A percentile compares a stretch with the other conserved stretches of the same genome.
Conservation (phyloP, 139 green algal species). For the Microglena sp. region DNA sequence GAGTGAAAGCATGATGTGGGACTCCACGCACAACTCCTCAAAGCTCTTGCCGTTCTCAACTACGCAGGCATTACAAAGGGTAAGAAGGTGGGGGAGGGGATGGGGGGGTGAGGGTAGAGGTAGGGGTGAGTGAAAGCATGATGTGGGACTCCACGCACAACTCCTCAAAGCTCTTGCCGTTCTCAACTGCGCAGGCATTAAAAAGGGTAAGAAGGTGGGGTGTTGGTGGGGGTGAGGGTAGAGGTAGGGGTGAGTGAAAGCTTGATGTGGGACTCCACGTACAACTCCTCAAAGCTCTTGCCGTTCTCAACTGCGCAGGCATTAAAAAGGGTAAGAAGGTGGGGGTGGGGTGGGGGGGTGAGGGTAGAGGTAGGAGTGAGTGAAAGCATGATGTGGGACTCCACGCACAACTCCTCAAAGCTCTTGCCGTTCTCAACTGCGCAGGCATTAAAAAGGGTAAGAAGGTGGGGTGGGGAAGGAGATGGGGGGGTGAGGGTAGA, state of each 20-base stretch:
- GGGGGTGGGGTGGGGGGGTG: not conserved
- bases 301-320: slow-evolving; percentile 34
- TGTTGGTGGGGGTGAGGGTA: no score
- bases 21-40: slow-evolving; percentile 30
- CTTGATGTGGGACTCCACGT: slow-evolving; percentile 21
- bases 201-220: no score
- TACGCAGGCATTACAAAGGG: no score
- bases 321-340: not conserved
- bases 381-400: slow-evolving; percentile 23
- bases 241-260: no score
- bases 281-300: slow-evolving; percentile 38
- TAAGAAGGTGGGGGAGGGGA: no score
- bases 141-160: slow-evolving; percentile 21
- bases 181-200: slow-evolving; percentile 42
- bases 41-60: slow-evolving; percentile 39
- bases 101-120: not conserved
- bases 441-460: no score
- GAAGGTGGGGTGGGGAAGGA: not conserved
- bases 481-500: not conserved
- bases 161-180: slow-evolving; percentile 39
- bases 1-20: no score
- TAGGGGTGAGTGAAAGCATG: no score
- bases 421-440: slow-evolving; percentile 39
- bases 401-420: slow-evolving; percentile 32
- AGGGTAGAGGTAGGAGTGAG: no score